Evolutionary conservation across 768 basidiomycete species (phyloP).

Genomic region (Russula brevipes): DNA sequence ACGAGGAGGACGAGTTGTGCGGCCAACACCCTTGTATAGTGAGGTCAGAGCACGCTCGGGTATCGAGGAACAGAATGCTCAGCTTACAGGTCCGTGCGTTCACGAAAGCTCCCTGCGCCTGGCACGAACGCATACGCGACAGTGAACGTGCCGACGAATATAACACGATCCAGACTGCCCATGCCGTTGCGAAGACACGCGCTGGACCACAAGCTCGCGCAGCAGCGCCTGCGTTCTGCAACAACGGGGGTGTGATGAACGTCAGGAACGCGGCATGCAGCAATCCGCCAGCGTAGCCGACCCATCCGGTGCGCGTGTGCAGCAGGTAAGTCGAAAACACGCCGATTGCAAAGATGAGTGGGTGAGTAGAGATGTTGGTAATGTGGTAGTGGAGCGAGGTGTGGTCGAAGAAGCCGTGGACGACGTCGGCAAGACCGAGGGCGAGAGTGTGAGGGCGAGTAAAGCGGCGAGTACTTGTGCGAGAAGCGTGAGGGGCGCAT

Average conservation of each 20-base stretch:
- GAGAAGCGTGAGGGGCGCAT: conserved; percentile 62
- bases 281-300: conserved; percentile 65
- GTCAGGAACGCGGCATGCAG: conserved; percentile 57
- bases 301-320: conserved; percentile 60
- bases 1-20: conserved; percentile 50
- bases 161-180: conserved; percentile 54
- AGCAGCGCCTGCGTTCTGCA: conserved; percentile 43
- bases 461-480: conserved; percentile 55
- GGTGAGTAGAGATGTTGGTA: conserved; percentile 36
- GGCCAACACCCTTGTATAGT: conserved; percentile 43
- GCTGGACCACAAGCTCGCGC: conserved; percentile 35
- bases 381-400: neutral
- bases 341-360: conserved; percentile 53
- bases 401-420: conserved; percentile 1
- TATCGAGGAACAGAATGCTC: neutral
- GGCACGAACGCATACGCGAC: conserved; percentile 91
- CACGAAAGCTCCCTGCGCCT: conserved; percentile 66
- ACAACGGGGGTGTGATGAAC: conserved; percentile 53
- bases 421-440: neutral
- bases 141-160: conserved; percentile 71
- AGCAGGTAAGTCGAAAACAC: conserved; percentile 48
- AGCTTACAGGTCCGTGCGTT: conserved; percentile 68
- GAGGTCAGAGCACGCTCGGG: neutral
- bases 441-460: conserved; percentile 35
- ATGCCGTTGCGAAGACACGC: conserved; percentile 50